phyloP scores from a whole-genome alignment of 306 rosid species.

The Prunus persica region DNA sequence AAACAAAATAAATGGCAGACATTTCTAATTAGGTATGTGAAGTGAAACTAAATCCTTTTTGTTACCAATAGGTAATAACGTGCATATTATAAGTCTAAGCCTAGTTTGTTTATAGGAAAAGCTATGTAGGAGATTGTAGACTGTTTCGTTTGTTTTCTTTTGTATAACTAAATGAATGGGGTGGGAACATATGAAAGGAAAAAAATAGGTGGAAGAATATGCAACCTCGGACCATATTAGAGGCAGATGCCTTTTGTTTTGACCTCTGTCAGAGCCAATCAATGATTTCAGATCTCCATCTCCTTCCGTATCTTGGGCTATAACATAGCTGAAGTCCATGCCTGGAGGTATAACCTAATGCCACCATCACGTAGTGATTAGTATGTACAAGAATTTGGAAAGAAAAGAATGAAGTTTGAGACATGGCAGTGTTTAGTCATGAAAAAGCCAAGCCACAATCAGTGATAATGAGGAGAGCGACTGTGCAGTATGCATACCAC shows the following conservation, averaged over 20 bases:
- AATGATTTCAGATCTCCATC: conserved; percentile 72
- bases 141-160: not conserved
- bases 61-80: not conserved
- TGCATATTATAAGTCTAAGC: not conserved
- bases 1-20: not conserved
- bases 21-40: not conserved
- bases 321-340: conserved; percentile 82
- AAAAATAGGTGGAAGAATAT: conserved; percentile 13
- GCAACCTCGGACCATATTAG: conserved; percentile 80
- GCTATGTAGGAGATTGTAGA: not conserved
- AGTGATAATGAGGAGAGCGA: not conserved
- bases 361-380: not conserved
- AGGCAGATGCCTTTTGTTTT: conserved; percentile 57
- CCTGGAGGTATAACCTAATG: conserved; percentile 75
- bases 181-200: not conserved
- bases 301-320: conserved; percentile 54
- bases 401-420: not conserved
- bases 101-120: not conserved
- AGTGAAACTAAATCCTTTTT: not conserved
- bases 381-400: not conserved
- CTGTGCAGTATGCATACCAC: conserved; percentile 43
- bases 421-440: not conserved
- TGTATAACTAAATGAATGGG: not conserved
- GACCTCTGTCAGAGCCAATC: conserved; percentile 60
- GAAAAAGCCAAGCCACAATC: not conserved